Evolutionary conservation across 2,329 filamentous ascomycete genomes (phyloP), one percentile per base, ranked within the genome.

Genomic region (Clonostachys rhizophaga): DNA sequence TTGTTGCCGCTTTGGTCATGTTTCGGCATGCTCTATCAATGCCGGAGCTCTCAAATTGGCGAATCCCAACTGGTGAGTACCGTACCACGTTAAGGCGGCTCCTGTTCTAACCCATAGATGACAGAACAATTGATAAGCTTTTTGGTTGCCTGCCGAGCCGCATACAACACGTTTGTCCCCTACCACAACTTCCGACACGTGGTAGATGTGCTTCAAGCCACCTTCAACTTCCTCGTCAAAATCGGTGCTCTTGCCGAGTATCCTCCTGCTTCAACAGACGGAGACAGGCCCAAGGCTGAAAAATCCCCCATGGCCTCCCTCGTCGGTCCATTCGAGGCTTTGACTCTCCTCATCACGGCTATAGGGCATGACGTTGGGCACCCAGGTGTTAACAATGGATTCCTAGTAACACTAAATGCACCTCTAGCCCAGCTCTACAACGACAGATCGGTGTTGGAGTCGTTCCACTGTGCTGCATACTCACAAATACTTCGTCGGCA

Each of bases 141-240:
- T 60, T 75, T 97, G 50, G 79, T 95, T 52, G 91, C 91, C 46
- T 94, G 91, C 60, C 86, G 92, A 51, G 84, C 87, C 43, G 89
- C 94, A n/a, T 99, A 99, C 71, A 97, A 97, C 65, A 87, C 83
- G 49, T 96, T 96, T 64, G 91, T 96, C 35, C 88, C 92, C 18
- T 99, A 97, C 61, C 94, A 99, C 73, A 99, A 99, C 68, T 99
- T 97, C 65, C 87, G 92, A 47, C 94, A 99, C 67, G 94, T 96
- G 18, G 86, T 96, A 51, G 94, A 99, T 66, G 94, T 99, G 30
- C 76, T 97, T 46, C 92, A 97, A 65, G 95, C 92, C 2, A 83
- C 91, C 5, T 97, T 96, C 64, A 84, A 87, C 69, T 96, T 96
- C 61, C 79, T 97, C 6, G 76, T 96, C 47, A 82, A 83, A 52